Evolutionary conservation across 129 eudicot species (phyloP), one percentile per base, ranked within the genome.

Genomic region (Apium graveolens): DNA sequence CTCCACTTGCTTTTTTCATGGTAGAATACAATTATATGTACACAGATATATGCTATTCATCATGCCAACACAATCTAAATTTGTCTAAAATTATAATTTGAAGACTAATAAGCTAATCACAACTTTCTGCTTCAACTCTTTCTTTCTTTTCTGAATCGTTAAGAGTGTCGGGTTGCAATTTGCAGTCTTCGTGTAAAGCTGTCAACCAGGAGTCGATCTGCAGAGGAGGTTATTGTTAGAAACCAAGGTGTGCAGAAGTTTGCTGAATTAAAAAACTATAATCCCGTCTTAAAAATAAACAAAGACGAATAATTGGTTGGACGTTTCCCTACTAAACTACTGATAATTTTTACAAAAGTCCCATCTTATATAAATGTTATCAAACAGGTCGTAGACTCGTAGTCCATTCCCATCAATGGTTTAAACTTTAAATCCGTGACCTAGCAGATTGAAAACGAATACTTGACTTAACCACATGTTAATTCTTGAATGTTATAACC

Each of bases 151-250:
- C 62, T 41, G 75, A 37, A 46, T 74, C 80, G 32, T 39, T 38
- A 31, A 12, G 34, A 71, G 85, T 35, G 55, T 73, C 76, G 27
- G 83, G 72, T 62, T 60, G 83, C 80, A 90, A 41, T 55, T 89
- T 83, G 90, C 97, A 88, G 37, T 82, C 88, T 35, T 74, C 80
- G 82, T 83, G 86, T 78, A 93, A 86, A 63, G 90, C 88, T 46
- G 82, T 86, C 90, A 94, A 80, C 98, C 98, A 94, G 55, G 86
- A 84, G 77, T 89, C 96, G 75, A 88, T 88, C 98, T 94, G 87
- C 76, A 43, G 26, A 57, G 44, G 55, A 43, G 35, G 8, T 68
- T 39, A 53, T 8, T 21, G 39, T 21, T 4, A 29, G 24, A 46
- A 60, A 51, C 1, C 17, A 49, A 32, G 11, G 32, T 12, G 17